These are phyloP conservation scores for Penicillium brasilianum DNA, from an alignment of 2,329 filamentous ascomycete species.

Conservation along the genomic window DNA sequence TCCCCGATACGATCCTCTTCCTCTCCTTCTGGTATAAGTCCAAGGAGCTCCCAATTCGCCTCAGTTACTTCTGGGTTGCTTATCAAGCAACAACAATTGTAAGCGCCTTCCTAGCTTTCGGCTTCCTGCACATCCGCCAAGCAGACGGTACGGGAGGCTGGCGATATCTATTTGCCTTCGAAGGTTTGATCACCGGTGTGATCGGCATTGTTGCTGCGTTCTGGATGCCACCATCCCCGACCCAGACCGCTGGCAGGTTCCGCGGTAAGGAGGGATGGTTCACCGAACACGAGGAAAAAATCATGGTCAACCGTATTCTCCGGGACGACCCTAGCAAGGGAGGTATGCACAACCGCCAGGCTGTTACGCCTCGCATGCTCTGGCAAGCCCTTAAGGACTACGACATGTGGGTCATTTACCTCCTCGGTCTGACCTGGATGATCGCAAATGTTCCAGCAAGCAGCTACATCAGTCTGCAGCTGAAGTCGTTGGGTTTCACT, in stretches of 20 bases:
- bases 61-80: conserved; percentile 74
- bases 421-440: conserved; percentile 54
- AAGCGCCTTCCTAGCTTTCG: conserved; percentile 54
- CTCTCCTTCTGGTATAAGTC: conserved; percentile 78
- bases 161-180: conserved; percentile 50
- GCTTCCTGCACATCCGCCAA: conserved; percentile 47
- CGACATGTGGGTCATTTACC: conserved; percentile 63
- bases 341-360: conserved; percentile 66
- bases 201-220: conserved; percentile 62
- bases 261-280: conserved; percentile 70
- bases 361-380: conserved; percentile 54
- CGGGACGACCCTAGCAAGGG: conserved; percentile 63
- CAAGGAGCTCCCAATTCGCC: conserved; percentile 68
- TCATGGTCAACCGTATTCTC: conserved; percentile 69
- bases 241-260: conserved; percentile 65
- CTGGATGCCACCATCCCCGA: conserved; percentile 68
- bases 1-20: conserved; percentile 57
- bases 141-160: conserved; percentile 47
- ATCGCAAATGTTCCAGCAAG: conserved; percentile 45
- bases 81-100: conserved; percentile 57
- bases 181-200: conserved; percentile 56
- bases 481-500: conserved; percentile 61
- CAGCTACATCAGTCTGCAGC: conserved; percentile 47
- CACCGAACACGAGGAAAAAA: conserved; percentile 68
- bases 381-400: conserved; percentile 59